These are phyloP conservation scores for Penicillium occitanis DNA, from an alignment of 2,329 filamentous ascomycete genomes.

Conservation along the genomic window DNA sequence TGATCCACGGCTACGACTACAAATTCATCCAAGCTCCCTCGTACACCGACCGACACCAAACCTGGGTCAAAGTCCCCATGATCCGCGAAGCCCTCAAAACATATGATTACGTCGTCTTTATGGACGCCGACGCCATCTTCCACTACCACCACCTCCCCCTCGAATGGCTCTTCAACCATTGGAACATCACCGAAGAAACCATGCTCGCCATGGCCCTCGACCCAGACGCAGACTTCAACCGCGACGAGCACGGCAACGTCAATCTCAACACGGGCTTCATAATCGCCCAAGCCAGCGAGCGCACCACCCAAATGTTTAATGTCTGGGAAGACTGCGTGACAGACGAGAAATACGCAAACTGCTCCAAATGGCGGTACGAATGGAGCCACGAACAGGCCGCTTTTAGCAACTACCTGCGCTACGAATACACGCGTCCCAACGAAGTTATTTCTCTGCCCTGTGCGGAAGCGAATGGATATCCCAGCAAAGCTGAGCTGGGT, in stretches of 20 bases:
- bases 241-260: constrained; percentile 17
- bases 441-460: constrained; percentile 17
- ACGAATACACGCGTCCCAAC: constrained; percentile 9
- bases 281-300: constrained; percentile 20
- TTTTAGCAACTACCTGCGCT: constrained; percentile 20
- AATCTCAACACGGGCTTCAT: constrained; percentile 21
- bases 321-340: constrained; percentile 20
- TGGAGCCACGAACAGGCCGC: constrained; percentile 22
- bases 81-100: constrained; percentile 22
- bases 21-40: constrained; percentile 17
- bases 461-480: constrained; percentile 20
- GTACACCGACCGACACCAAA: constrained; percentile 20
- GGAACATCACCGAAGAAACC: constrained; percentile 17
- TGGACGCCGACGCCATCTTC: constrained; percentile 22
- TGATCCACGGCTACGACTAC: constrained; percentile 21
- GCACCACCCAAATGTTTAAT: constrained; percentile 19
- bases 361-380: constrained; percentile 21
- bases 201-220: constrained; percentile 20
- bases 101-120: constrained; percentile 21
- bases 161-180: constrained; percentile 22
- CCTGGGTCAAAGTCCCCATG: constrained; percentile 22
- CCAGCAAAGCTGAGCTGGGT: constrained; percentile 2
- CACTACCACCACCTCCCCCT: constrained; percentile 20
- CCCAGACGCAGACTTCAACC: constrained; percentile 11
- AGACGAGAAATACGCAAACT: constrained; percentile 7